Conservation (phyloP, 148 eudicot species). For the Beta vulgaris region DNA sequence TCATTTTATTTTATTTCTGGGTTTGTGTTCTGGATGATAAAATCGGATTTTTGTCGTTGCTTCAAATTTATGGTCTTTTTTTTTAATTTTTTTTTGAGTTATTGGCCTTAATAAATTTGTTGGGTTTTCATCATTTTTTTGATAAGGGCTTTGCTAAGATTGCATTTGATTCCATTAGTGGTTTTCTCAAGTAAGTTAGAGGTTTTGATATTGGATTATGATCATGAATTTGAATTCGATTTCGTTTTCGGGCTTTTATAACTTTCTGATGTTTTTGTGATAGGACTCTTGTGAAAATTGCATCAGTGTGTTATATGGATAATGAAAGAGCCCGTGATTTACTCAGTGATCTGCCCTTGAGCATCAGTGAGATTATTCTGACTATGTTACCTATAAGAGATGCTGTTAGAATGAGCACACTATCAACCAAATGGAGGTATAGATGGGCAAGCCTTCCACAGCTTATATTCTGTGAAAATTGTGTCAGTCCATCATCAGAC, state of each 20-base stretch:
- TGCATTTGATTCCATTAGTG: background rate
- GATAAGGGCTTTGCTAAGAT: constrained; percentile 4
- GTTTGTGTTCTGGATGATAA: background rate
- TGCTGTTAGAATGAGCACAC: constrained; percentile 55
- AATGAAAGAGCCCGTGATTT: constrained; percentile 31
- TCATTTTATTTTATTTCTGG: background rate
- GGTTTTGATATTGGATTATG: background rate
- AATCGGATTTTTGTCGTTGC: background rate
- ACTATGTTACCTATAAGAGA: constrained; percentile 51
- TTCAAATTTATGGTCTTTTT: background rate
- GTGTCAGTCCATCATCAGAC: constrained; percentile 40
- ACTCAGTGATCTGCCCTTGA: constrained; percentile 48
- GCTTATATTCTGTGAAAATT: constrained; percentile 49
- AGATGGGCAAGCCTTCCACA: constrained; percentile 56
- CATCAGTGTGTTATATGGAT: constrained; percentile 31
- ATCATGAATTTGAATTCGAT: background rate
- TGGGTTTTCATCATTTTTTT: background rate
- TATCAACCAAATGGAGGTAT: constrained; percentile 62
- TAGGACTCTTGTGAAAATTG: constrained; percentile 18
- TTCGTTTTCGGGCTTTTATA: background rate
- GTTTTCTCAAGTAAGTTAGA: background rate
- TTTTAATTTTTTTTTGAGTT: background rate
- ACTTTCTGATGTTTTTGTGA: constrained; percentile 3
- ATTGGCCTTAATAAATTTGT: background rate
- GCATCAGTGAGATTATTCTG: constrained; percentile 50